Evolutionary conservation across 2,329 filamentous ascomycete species (phyloP), one percentile per base, ranked within the genome.

Genomic region (Elsinoe batatas): DNA sequence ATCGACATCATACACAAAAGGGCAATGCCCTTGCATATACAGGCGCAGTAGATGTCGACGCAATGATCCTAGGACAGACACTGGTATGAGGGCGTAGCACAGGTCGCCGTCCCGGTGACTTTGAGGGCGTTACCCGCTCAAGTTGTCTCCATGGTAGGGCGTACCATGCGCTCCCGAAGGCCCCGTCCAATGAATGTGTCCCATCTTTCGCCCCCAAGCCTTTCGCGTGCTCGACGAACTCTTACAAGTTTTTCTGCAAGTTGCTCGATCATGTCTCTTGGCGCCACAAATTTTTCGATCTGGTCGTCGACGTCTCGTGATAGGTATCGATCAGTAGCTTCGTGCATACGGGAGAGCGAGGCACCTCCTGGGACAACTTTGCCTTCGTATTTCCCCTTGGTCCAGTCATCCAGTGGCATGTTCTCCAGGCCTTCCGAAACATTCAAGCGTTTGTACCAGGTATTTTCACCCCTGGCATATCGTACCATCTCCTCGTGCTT

Each of bases 371-470:
- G 64, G 1, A 75, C 49, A 22, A 57, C 53, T 50, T 64, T 63
- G 18, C 71, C 68, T 3, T 61, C 64, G 70, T 71, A 76, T 1
- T 59, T 30, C 0, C 74, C 74, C 30, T 66, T 69, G 20, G 69
- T 66, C 75, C 74, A 77, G 37, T 73, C 70, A 57, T 77, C 75
- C 20, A 77, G 64, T 3, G 69, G 65, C 65, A 77, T 71, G 36
- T 69, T 67, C 57, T 76, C 67, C 26, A 77, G 65, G 0, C 75
- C 74, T 26, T 68, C 64, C 18, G 70, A 67, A 22, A 76, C 74
- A 54, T 77, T 76, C 3, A 77, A 61, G 1, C 75, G 68, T 61
- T 77, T 77, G 61, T 76, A 77, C 74, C 74, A 77, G 1, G 71
- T 72, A 57, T 76, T 67, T 60, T 77, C 73, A 40, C 74, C 74